Evolutionary conservation across 176 grass and related monocot genomes (phyloP).

Genomic region (Juncus inflexus): DNA sequence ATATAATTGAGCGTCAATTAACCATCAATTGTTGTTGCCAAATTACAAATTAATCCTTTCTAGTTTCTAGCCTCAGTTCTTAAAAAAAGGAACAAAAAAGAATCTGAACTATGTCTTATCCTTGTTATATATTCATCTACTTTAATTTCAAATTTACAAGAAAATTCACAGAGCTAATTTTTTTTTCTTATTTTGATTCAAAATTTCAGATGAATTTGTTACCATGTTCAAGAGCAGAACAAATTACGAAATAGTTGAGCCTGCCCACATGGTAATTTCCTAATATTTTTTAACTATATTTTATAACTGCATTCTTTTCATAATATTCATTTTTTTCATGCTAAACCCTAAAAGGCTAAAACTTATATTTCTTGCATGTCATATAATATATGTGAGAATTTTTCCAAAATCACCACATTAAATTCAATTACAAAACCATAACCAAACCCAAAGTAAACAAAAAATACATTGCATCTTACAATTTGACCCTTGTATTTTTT

Average conservation of each 20-base stretch:
- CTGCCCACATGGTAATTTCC: constrained; percentile 86
- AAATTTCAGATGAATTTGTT: constrained; percentile 69
- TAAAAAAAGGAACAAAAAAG: too few species aligned
- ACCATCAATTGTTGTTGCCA: too few species aligned
- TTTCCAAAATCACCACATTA: too few species aligned
- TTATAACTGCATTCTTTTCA: not conserved
- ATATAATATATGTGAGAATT: too few species aligned
- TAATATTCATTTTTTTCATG: not conserved
- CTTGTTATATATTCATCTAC: not conserved
- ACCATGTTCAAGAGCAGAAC: constrained; percentile 70
- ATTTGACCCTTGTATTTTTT: not conserved
- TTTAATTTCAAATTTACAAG: not conserved
- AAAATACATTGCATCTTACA: constrained; percentile 5
- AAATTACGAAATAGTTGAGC: constrained; percentile 66
- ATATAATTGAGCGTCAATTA: too few species aligned
- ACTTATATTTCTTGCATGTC: too few species aligned
- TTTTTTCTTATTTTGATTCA: constrained; percentile 15
- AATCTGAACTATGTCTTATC: not conserved
- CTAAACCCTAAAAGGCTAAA: not conserved
- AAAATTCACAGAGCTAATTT: not conserved
- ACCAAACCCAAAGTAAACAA: too few species aligned
- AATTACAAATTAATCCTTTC: too few species aligned
- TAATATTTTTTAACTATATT: not conserved
- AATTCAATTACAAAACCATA: too few species aligned
- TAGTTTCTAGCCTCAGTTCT: too few species aligned